Evolutionary conservation across 2,329 filamentous ascomycete genomes (phyloP).

Genomic region (Neofusicoccum sp.): DNA sequence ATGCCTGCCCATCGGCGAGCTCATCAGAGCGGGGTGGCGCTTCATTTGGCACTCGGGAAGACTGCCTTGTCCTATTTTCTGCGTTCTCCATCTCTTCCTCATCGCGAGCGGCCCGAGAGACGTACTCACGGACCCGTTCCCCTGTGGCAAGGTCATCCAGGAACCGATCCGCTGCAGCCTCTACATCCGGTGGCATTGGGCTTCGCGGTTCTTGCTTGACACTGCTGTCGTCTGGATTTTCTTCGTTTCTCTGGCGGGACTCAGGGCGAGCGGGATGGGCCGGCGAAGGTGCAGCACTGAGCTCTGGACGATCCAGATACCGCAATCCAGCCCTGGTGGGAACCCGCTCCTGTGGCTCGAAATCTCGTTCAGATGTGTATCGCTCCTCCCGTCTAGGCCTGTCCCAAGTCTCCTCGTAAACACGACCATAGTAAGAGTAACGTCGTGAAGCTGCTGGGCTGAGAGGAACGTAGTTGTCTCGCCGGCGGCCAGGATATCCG

Average conservation of each 20-base stretch:
- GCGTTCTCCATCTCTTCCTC: constrained; percentile 17
- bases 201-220: constrained; percentile 21
- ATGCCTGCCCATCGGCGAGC: neutral
- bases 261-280: constrained; percentile 27
- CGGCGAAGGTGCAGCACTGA: constrained; percentile 33
- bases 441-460: constrained; percentile 32
- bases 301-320: constrained; percentile 30
- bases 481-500: constrained; percentile 28
- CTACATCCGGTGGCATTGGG: constrained; percentile 24
- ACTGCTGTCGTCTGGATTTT: neutral
- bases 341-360: constrained; percentile 34
- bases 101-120: constrained; percentile 17
- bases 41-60: constrained; percentile 7
- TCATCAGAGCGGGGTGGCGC: neutral
- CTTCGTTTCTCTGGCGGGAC: constrained; percentile 31
- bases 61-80: constrained; percentile 13
- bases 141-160: constrained; percentile 36
- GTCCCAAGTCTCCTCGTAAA: constrained; percentile 35
- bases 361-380: constrained; percentile 33
- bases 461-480: constrained; percentile 34
- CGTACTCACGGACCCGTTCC: constrained; percentile 23
- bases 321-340: constrained; percentile 32
- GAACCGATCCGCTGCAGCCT: constrained; percentile 39
- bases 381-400: constrained; percentile 27
- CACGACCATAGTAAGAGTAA: constrained; percentile 28